Evolutionary conservation across 2,329 filamentous ascomycete genomes (phyloP).

Genomic region (Boeremia lycopersici): DNA sequence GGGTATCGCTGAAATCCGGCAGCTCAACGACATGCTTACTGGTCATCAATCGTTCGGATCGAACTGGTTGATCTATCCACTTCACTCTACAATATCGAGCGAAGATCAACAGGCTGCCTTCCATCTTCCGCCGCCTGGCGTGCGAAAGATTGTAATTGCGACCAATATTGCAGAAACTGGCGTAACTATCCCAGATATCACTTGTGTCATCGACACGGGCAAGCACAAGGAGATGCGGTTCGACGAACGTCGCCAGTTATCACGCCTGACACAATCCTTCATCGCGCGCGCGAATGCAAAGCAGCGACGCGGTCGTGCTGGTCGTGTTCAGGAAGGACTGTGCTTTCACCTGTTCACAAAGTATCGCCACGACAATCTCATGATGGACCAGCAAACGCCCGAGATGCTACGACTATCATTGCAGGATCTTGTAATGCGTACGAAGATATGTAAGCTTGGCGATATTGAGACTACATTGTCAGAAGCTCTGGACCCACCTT

Average conservation of each 20-base stretch:
- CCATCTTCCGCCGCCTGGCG: constrained; percentile 77
- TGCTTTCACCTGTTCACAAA: constrained; percentile 97
- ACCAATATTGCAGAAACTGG: constrained; percentile 99
- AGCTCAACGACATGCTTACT: constrained; percentile 82
- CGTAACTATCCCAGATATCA: constrained; percentile 97
- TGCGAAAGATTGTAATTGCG: constrained; percentile 91
- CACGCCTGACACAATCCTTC: constrained; percentile 88
- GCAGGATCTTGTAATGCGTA: constrained; percentile 91
- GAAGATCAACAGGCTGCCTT: constrained; percentile 97
- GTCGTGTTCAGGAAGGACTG: constrained; percentile 90
- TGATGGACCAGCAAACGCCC: constrained; percentile 92
- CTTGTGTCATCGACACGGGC: constrained; percentile 93
- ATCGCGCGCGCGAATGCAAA: constrained; percentile 96
- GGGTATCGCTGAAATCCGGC: constrained; percentile 89
- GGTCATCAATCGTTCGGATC: constrained; percentile 76
- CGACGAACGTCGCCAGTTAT: constrained; percentile 90
- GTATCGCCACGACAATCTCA: constrained; percentile 79
- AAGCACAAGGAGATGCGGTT: constrained; percentile 98
- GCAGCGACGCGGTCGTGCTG: constrained; percentile 89
- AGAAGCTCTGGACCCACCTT: constrained; percentile 87
- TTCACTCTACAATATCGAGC: constrained; percentile 94
- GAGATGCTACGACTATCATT: constrained; percentile 94
- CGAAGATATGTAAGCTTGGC: constrained; percentile 96
- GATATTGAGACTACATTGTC: constrained; percentile 89
- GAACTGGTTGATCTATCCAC: constrained; percentile 83